These are phyloP conservation scores for Russula foetens DNA, from an alignment of 768 basidiomycete genomes.

Conservation along the genomic window DNA sequence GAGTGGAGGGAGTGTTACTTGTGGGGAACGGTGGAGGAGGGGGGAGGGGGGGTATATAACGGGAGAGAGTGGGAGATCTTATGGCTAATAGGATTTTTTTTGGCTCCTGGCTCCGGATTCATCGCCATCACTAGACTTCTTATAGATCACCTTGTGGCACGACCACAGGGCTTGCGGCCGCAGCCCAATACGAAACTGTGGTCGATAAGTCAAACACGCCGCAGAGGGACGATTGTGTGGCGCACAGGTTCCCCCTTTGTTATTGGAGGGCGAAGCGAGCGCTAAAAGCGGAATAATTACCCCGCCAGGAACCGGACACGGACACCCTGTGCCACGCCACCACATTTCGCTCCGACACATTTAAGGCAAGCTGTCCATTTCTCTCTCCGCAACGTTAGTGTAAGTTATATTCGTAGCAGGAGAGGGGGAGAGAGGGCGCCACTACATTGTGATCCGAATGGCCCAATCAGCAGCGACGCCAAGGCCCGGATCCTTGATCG, in stretches of 20 bases:
- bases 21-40: neutral
- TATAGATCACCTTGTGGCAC: slow-evolving; percentile 12
- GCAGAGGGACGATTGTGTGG: neutral
- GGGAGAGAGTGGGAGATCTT: neutral
- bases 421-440: too few relatives aligned
- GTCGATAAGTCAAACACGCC: slow-evolving; percentile 11
- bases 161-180: slow-evolving; percentile 8
- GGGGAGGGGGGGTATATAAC: neutral
- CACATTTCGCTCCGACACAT: neutral
- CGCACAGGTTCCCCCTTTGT: neutral
- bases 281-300: neutral
- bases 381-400: neutral
- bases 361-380: neutral
- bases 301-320: neutral
- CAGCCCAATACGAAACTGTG: slow-evolving; percentile 11
- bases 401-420: neutral
- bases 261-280: neutral
- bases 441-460: slow-evolving; percentile 32
- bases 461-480: slow-evolving; percentile 56
- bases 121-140: neutral
- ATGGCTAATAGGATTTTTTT: neutral
- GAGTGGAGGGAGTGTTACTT: neutral
- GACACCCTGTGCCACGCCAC: neutral
- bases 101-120: neutral
- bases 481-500: slow-evolving; percentile 68